Evolutionary conservation across 345 rosid species (phyloP).

Genomic region (Dimocarpus longan): DNA sequence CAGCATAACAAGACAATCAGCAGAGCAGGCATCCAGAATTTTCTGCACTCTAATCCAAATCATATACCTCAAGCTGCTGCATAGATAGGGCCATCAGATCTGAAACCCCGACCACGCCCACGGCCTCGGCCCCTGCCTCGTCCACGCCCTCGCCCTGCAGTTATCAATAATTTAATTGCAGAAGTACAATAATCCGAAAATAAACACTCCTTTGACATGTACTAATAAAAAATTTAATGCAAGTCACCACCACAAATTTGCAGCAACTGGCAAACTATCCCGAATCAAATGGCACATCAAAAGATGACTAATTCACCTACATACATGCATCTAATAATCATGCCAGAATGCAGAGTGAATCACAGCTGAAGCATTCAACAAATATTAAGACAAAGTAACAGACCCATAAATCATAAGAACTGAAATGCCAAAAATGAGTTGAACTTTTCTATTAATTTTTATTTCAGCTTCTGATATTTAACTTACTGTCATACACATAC

Average conservation of each 20-base stretch:
- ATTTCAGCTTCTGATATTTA: neutral
- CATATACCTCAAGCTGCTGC: conserved; percentile 18
- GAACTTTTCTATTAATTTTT: neutral
- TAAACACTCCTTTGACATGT: neutral
- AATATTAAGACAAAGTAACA: conserved; percentile 1
- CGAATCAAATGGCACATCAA: neutral
- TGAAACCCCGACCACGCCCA: conserved; percentile 23
- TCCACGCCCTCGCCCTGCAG: conserved; percentile 27
- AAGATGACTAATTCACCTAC: neutral
- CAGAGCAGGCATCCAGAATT: conserved; percentile 32
- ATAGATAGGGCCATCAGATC: conserved; percentile 22
- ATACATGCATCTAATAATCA: neutral
- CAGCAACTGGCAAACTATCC: neutral
- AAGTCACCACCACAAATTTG: neutral
- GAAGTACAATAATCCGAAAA: neutral
- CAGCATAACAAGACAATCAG: conserved; percentile 1
- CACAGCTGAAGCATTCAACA: neutral
- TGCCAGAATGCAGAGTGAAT: neutral
- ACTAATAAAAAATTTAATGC: neutral
- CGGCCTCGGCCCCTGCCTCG: conserved; percentile 26
- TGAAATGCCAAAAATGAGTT: neutral
- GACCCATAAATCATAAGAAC: neutral
- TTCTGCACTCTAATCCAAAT: conserved; percentile 23
- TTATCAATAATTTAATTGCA: neutral
- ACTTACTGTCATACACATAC: neutral